A percentile compares a stretch with the other conserved stretches of the same genome.
Evolutionary conservation across 78 protist genomes (phyloP).

Genomic region (Capsaspora owczarzaki): DNA sequence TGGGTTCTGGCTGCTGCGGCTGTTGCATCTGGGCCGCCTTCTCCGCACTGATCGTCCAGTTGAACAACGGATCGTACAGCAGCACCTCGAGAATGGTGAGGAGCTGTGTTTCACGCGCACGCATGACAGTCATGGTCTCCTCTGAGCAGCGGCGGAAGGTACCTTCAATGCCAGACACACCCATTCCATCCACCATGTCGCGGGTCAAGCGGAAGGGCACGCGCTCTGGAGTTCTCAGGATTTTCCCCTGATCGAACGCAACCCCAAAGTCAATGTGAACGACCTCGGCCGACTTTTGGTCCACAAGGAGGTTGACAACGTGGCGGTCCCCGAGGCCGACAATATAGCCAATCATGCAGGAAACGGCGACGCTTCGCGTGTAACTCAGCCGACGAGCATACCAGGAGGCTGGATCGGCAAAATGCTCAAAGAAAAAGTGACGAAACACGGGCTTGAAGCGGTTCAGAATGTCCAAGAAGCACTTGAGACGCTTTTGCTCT

Average conservation of each 20-base stretch:
- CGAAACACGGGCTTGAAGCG: constrained; percentile 61
- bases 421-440: constrained; percentile 65
- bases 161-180: constrained; percentile 56
- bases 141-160: constrained; percentile 53
- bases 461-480: constrained; percentile 3
- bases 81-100: constrained; percentile 42
- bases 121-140: constrained; percentile 29
- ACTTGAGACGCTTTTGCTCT: background rate
- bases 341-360: constrained; percentile 61
- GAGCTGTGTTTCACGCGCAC: constrained; percentile 1
- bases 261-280: constrained; percentile 84
- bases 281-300: constrained; percentile 56
- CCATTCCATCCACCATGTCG: constrained; percentile 74
- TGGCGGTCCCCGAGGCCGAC: constrained; percentile 90
- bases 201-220: constrained; percentile 76
- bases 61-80: constrained; percentile 51
- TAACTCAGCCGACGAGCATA: constrained; percentile 31
- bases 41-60: constrained; percentile 23
- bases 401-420: constrained; percentile 45
- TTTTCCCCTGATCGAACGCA: constrained; percentile 65
- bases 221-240: constrained; percentile 49
- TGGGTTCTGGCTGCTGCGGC: too few relatives aligned
- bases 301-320: constrained; percentile 57
- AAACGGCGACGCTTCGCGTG: constrained; percentile 53
- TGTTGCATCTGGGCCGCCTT: background rate